A percentile compares a stretch with the other conserved stretches of the same genome.
Evolutionary conservation across 2,329 filamentous ascomycete genomes (phyloP).

Genomic region (Corniculantispora saksenae): DNA sequence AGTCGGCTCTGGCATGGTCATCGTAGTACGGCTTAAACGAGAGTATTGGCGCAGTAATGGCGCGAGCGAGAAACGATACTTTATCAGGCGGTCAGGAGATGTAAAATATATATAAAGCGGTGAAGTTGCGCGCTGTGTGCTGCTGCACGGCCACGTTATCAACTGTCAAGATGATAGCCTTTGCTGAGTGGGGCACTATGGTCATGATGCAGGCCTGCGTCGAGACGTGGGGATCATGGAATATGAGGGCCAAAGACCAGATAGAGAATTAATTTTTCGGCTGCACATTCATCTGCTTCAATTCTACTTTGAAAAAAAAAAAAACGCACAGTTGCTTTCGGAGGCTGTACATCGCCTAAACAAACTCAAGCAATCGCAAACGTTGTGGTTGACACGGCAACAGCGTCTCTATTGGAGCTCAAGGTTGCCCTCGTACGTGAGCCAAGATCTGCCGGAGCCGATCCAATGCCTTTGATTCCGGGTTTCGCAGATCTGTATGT

Average conservation of each 20-base stretch:
- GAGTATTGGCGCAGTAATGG: neutral
- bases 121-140: neutral
- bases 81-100: neutral
- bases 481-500: neutral
- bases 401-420: constrained; percentile 17
- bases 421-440: constrained; percentile 36
- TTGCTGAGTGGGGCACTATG: neutral
- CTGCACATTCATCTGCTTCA: neutral
- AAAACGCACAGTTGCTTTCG: neutral
- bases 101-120: neutral
- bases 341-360: no score
- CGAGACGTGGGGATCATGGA: neutral
- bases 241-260: neutral
- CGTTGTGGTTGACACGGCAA: constrained; percentile 21
- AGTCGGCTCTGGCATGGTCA: constrained; percentile 18
- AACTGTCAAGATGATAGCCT: neutral
- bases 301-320: neutral
- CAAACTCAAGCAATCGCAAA: neutral
- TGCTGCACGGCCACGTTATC: neutral
- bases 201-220: neutral
- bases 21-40: neutral
- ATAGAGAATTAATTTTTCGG: neutral
- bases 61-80: neutral
- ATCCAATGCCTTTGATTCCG: constrained; percentile 33
- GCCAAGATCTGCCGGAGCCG: constrained; percentile 40